Evolutionary conservation across 306 rosid species (phyloP).

Genomic region (Cucurbita argyrosperma): DNA sequence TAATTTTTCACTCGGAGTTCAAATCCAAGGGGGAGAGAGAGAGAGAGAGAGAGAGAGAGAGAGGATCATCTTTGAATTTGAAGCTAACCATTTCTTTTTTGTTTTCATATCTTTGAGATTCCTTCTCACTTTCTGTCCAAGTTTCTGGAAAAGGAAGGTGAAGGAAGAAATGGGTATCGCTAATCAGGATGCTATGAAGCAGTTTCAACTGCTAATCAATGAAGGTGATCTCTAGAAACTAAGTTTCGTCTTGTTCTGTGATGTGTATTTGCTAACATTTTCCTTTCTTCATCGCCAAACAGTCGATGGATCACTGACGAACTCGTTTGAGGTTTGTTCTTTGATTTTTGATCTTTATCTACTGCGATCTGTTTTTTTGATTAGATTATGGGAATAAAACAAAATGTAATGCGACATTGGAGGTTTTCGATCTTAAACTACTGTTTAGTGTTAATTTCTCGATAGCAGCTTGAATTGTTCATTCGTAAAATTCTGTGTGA

Average conservation of each 20-base stretch:
- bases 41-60: background rate
- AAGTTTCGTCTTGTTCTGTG: constrained; percentile 12
- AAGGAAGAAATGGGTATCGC: constrained; percentile 39
- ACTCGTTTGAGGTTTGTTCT: constrained; percentile 50
- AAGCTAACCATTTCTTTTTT: background rate
- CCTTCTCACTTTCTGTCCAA: background rate
- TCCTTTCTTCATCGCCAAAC: background rate
- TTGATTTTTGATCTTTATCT: background rate
- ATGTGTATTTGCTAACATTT: constrained; percentile 14
- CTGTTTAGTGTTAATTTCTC: background rate
- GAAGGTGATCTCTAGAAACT: constrained; percentile 28
- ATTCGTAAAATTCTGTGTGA: background rate
- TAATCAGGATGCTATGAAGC: constrained; percentile 64
- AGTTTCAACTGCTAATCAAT: constrained; percentile 49
- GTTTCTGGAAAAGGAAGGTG: background rate
- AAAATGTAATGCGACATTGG: background rate
- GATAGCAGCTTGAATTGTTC: background rate
- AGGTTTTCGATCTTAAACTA: background rate
- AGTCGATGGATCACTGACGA: constrained; percentile 64
- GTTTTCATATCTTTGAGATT: background rate
- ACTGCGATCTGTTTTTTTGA: constrained; percentile 13
- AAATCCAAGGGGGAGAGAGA: background rate
- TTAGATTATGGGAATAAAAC: background rate
- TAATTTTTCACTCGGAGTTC: background rate
- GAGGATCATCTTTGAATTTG: background rate